These are phyloP conservation scores for Erigeron philadelphicus DNA, from an alignment of 140 eudicot genomes.

Conservation along the genomic window DNA sequence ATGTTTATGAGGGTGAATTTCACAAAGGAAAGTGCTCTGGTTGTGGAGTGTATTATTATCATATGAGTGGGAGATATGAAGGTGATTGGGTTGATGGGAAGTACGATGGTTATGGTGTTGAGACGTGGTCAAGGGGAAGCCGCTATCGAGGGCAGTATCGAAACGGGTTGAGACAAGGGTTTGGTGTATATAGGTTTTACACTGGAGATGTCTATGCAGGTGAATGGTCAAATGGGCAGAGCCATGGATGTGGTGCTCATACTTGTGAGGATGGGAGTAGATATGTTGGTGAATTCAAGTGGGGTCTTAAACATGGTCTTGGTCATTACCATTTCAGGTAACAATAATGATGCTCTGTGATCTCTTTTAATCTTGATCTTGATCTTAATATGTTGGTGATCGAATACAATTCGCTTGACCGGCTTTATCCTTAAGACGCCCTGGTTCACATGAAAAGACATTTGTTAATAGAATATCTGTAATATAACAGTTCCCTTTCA, in stretches of 20 bases:
- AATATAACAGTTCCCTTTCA: neutral
- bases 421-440: no score
- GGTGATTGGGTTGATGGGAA: conserved; percentile 98
- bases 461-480: no score
- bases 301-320: conserved; percentile 97
- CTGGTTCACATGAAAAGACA: no score
- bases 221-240: conserved; percentile 93
- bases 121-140: conserved; percentile 95
- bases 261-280: conserved; percentile 95
- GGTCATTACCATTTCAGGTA: conserved; percentile 98
- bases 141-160: conserved; percentile 83
- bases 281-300: conserved; percentile 90
- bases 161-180: conserved; percentile 83
- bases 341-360: neutral
- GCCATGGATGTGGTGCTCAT: conserved; percentile 94
- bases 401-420: no score
- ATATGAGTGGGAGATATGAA: conserved; percentile 93
- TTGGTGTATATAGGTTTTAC: conserved; percentile 85
- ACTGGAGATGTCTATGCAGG: conserved; percentile 97
- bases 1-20: conserved; percentile 95
- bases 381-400: no score
- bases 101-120: conserved; percentile 93
- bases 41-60: conserved; percentile 84
- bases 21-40: conserved; percentile 93
- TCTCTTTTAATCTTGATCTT: neutral